Conservation (phyloP, 768 basidiomycete genomes). For the Dentipellis sp. region DNA sequence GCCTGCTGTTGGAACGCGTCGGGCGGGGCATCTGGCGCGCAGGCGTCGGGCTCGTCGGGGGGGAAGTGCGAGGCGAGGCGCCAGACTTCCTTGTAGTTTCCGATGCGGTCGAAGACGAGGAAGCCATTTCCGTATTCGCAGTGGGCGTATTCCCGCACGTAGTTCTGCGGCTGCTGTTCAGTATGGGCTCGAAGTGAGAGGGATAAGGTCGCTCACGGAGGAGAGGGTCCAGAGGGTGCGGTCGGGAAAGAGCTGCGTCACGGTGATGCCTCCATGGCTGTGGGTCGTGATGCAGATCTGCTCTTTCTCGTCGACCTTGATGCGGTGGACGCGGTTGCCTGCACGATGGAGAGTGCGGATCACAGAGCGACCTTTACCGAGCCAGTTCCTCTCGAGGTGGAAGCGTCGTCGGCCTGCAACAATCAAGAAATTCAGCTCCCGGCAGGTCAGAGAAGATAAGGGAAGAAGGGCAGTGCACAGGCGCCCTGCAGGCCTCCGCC, state of each 20-base stretch:
- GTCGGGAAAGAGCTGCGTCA: conserved; percentile 43
- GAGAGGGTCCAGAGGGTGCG: conserved; percentile 55
- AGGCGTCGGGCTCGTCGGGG: conserved; percentile 1
- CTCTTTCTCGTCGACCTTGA: conserved; percentile 63
- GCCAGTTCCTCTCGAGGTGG: conserved; percentile 43
- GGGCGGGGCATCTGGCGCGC: conserved; percentile 17
- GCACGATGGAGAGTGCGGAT: conserved; percentile 25
- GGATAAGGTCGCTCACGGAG: conserved; percentile 27
- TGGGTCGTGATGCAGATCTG: conserved; percentile 54
- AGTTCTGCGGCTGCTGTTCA: conserved; percentile 23
- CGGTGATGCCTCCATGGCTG: conserved; percentile 43
- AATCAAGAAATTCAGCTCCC: neutral
- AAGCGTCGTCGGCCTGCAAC: conserved; percentile 36
- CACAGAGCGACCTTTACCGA: conserved; percentile 36
- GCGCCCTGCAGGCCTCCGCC: neutral
- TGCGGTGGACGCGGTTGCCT: conserved; percentile 47
- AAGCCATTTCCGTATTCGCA: conserved; percentile 68
- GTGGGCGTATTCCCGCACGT: conserved; percentile 53
- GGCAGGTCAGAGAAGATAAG: neutral
- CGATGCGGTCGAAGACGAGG: conserved; percentile 56
- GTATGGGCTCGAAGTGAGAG: neutral
- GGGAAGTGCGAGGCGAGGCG: conserved; percentile 27
- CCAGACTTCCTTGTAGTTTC: conserved; percentile 65
- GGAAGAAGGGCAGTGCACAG: neutral
- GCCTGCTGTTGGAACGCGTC: conserved; percentile 21